Conservation (phyloP, 257 asterid genomes). For the Scutellaria galericulata region DNA sequence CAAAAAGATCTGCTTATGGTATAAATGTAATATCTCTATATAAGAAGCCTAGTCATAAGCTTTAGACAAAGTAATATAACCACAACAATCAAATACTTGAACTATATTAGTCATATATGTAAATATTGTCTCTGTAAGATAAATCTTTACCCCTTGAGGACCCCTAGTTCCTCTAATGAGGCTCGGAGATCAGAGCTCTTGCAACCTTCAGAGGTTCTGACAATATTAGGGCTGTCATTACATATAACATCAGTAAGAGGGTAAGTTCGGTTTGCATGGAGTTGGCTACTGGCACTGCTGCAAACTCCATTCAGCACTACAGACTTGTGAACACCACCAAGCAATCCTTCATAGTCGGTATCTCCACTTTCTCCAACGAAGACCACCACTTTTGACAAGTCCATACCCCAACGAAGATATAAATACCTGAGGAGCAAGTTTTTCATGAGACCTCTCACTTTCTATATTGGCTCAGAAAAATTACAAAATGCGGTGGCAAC, state of each 20-base stretch:
- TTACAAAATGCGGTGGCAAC: neutral
- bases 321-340: constrained; percentile 85
- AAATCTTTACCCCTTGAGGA: constrained; percentile 48
- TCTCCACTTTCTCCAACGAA: constrained; percentile 97
- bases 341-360: constrained; percentile 90
- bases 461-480: neutral
- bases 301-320: constrained; percentile 81
- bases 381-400: constrained; percentile 77
- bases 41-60: neutral
- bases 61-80: neutral
- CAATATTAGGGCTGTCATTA: constrained; percentile 62
- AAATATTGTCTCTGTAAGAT: neutral
- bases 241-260: constrained; percentile 76
- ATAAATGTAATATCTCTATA: too few species aligned
- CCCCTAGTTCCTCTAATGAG: constrained; percentile 48
- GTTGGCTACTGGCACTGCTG: constrained; percentile 58
- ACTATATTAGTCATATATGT: constrained; percentile 3
- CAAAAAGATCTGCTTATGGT: too few species aligned
- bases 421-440: constrained; percentile 60
- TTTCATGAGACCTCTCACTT: neutral
- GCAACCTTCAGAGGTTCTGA: constrained; percentile 54
- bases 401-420: constrained; percentile 96
- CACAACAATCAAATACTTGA: neutral
- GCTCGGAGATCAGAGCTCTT: constrained; percentile 57
- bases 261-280: constrained; percentile 70